Percentiles rank a stretch among this genome's conserved stretches.
These are phyloP conservation scores for Beauveria asiatica DNA, from an alignment of 2,329 filamentous ascomycete genomes.

Conservation along the genomic window DNA sequence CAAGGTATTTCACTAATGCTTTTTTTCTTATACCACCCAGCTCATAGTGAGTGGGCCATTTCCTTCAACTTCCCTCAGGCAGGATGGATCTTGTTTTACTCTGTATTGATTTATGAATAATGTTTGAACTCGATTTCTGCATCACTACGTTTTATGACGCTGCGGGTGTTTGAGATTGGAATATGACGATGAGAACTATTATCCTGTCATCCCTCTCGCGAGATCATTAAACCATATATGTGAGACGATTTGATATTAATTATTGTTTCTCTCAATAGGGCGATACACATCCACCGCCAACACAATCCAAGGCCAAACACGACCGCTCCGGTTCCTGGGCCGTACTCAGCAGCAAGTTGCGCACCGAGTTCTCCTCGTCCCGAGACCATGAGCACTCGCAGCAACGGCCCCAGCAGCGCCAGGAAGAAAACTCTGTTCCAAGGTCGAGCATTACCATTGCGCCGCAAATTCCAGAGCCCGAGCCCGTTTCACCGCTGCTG, in stretches of 20 bases:
- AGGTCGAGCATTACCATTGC: constrained; percentile 10
- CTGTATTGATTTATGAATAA: constrained; percentile 11
- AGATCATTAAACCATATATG: constrained; percentile 16
- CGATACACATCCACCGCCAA: constrained; percentile 27
- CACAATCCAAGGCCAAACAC: constrained; percentile 27
- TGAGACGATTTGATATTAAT: constrained; percentile 28
- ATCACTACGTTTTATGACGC: constrained; percentile 25
- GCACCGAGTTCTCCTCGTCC: constrained; percentile 8
- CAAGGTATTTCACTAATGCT: constrained; percentile 74
- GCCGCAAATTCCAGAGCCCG: constrained; percentile 18
- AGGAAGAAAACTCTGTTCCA: neutral
- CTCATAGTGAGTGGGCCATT: constrained; percentile 15
- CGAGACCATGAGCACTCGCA: constrained; percentile 1
- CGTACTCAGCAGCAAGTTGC: constrained; percentile 27
- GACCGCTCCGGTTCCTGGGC: constrained; percentile 39
- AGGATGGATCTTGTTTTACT: constrained; percentile 10
- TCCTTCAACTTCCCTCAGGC: constrained; percentile 11
- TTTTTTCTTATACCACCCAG: constrained; percentile 21
- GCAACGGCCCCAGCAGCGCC: constrained; percentile 9
- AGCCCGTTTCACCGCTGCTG: constrained; percentile 26
- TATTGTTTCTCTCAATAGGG: constrained; percentile 25
- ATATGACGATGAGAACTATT: constrained; percentile 29
- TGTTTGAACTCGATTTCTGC: constrained; percentile 20
- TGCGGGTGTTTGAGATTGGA: constrained; percentile 33
- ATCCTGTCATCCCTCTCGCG: constrained; percentile 15